Base-by-base conservation (phyloP, 371 early-diverging fungal genomes). In the Mortierella sp. region DNA sequence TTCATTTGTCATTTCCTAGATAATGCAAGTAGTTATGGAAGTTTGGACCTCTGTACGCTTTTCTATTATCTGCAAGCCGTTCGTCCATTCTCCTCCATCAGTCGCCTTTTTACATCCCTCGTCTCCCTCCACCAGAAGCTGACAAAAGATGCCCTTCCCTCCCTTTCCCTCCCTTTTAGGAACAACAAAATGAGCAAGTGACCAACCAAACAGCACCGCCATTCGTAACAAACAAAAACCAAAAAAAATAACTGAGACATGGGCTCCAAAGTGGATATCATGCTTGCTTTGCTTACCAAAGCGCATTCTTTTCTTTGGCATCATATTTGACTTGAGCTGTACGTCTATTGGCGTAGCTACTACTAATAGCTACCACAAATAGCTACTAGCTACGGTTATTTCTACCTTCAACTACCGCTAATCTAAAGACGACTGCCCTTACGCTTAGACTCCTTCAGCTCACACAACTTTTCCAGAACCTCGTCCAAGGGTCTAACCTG, bases 401-500 rank as follows among this genome's bases (percentile, higher is more conserved):
- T 10, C n/a, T 24, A 52, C 3, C 6, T 2, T 1, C 16, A 73
- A 10, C n/a, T 29, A 13, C 43, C 16, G 8, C 1, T 10, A 13
- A 13, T 44, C 50, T 72, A 91, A 53, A 91, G 77, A 74, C 90
- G 86, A 81, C 92, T 89, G 67, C 85, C 86, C 50, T 89, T 76
- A 53, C 86, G 85, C 83, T 88, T 89, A 72, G 73, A 85, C 19
- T 88, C 84, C 86, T 89, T 92, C 71, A 97, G 85, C 16, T 74
- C 78, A 39, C 86, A 70, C 64, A 96, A 86, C 79, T 91, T 88
- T 26, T 79, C 85, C 47, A 94, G 52, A 47, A 95, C 91, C 19
- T 89, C 90, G 41, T 90, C 91, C 67, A 93, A 39, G 5, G 22
- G 19, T 74, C 24, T 90, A 11, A 93, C 93, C 79, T 94, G 86